Conservation (phyloP, 2,329 filamentous ascomycete species). For the Thielaviopsis cerberus region DNA sequence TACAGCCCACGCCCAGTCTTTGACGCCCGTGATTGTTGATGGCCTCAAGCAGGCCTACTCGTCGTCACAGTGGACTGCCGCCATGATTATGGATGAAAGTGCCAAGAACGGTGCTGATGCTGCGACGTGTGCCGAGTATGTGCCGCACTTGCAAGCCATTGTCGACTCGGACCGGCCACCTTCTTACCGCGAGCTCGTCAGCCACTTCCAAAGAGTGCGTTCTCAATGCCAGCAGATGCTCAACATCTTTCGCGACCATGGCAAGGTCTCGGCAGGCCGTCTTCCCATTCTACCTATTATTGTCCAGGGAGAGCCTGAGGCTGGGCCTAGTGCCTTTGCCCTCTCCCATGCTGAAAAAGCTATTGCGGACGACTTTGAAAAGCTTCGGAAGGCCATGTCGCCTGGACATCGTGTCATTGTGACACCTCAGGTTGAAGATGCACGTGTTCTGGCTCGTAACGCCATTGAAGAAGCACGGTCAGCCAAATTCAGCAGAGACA, state of each 20-base stretch:
- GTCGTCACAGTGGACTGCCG: constrained; percentile 68
- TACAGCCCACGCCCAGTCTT: constrained; percentile 39
- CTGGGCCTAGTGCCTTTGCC: constrained; percentile 83
- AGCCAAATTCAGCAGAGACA: constrained; percentile 65
- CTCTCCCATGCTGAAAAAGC: constrained; percentile 76
- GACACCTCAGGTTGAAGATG: constrained; percentile 58
- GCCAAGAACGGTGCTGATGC: constrained; percentile 37
- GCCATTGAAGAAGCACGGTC: constrained; percentile 65
- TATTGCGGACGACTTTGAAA: constrained; percentile 67
- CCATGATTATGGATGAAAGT: constrained; percentile 76
- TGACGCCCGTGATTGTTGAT: constrained; percentile 33
- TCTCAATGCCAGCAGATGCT: constrained; percentile 82
- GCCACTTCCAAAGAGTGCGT: constrained; percentile 71
- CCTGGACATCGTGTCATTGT: constrained; percentile 76
- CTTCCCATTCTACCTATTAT: constrained; percentile 72
- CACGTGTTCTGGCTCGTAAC: constrained; percentile 46
- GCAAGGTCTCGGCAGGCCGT: constrained; percentile 56
- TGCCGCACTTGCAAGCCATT: constrained; percentile 49
- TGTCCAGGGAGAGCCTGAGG: constrained; percentile 81
- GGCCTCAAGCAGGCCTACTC: constrained; percentile 56
- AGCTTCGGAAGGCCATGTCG: constrained; percentile 71
- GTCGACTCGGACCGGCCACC: constrained; percentile 65
- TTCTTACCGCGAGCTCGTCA: constrained; percentile 78
- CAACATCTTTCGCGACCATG: constrained; percentile 79
- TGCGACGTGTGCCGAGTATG: constrained; percentile 35